These are phyloP conservation scores for Macrocybe gigantea DNA, from an alignment of 768 basidiomycete genomes.

Conservation along the genomic window DNA sequence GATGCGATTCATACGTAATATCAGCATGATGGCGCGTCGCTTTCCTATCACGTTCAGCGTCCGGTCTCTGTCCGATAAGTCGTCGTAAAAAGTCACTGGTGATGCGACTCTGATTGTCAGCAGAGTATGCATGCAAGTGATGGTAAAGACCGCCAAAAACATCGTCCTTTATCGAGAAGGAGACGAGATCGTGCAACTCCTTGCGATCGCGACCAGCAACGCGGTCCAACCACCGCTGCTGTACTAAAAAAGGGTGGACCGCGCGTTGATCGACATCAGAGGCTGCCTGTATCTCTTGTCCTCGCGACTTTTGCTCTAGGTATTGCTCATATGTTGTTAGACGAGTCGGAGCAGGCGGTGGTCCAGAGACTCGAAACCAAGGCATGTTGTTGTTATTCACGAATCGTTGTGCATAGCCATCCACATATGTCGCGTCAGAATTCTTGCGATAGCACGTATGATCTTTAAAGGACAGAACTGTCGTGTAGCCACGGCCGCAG, in stretches of 20 bases:
- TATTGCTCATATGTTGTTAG: too few relatives aligned
- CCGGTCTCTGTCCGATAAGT: conserved; percentile 7
- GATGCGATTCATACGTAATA: conserved; percentile 4
- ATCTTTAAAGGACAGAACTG: too few relatives aligned
- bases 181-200: not conserved
- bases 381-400: too few relatives aligned
- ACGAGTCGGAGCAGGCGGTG: too few relatives aligned
- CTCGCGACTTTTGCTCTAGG: too few relatives aligned
- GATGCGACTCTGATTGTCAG: not conserved
- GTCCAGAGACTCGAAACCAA: too few relatives aligned
- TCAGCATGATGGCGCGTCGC: not conserved
- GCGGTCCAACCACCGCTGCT: conserved; percentile 2
- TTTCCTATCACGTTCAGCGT: conserved; percentile 2
- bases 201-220: not conserved
- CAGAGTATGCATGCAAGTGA: not conserved
- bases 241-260: not conserved
- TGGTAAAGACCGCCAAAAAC: not conserved
- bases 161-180: not conserved
- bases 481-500: too few relatives aligned
- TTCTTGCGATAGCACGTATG: too few relatives aligned
- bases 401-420: too few relatives aligned
- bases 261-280: too few relatives aligned
- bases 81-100: conserved; percentile 5
- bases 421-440: too few relatives aligned
- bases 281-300: too few relatives aligned